Base-by-base conservation (phyloP, 2,329 filamentous ascomycete genomes). In the Diaporthe sp. region DNA sequence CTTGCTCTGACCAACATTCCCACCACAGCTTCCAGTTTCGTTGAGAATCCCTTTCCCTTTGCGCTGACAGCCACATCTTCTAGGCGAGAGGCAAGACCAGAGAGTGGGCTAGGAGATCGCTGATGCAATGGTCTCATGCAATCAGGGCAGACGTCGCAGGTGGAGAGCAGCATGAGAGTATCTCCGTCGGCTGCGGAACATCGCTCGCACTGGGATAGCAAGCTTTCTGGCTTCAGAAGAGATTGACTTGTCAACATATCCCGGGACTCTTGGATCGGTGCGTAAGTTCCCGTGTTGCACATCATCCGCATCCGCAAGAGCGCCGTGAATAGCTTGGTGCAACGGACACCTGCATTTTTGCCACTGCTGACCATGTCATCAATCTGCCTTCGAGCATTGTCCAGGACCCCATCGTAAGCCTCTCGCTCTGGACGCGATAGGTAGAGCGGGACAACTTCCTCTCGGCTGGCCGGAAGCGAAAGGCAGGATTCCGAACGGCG, bases 401-500 rank as follows among this genome's bases (percentile, higher is more conserved):
- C 44, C 4, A 66, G 22, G 7, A 66, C 30, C 2, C 17, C 19
- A 35, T 70, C 39, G 10, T 70, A 70, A 17, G 44, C 39, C 7
- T n/a, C 13, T 25, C 53, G 25, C 12, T 70, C 68, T 30, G 19
- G 25, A 17, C 25, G 27, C 12, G 68, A 70, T 61, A 84, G 82
- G 69, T 83, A 82, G 2, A 70, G 51, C 15, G 27, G 37, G 2
- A 58, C 19, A 5, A 44, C 7, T n/a, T 22, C 42, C n/a, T 70
- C 53, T 4, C 39, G 25, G 39, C 68, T 70, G 1, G 19, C 25
- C 17, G 68, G 68, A 0, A 88, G 78, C 17, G 81, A 42, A 1
- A 88, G 79, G 4, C 85, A 76, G 1, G 84, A 82, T 32, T 84
- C 86, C 0, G 83, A 85, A 9, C 86, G 80, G 1, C 85, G 83